Conservation (phyloP, 169 alveolate genomes). For the Blepharisma undulans region DNA sequence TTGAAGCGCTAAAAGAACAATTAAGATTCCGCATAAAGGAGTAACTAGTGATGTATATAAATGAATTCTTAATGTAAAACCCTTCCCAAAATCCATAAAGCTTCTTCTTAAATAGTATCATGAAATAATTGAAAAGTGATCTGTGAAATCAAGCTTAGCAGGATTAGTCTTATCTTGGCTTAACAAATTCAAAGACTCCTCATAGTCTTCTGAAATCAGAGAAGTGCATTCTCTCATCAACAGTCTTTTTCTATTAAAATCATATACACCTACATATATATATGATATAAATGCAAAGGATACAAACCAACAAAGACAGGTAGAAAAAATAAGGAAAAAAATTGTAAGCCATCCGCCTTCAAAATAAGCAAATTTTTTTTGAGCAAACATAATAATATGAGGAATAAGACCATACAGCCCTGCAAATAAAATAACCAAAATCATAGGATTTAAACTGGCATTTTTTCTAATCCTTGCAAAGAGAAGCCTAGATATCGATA, state of each 20-base stretch:
- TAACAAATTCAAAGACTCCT: background rate
- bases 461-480: background rate
- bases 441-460: background rate
- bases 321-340: background rate
- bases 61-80: background rate
- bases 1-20: background rate
- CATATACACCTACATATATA: background rate
- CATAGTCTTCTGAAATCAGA: background rate
- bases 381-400: background rate
- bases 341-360: background rate
- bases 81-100: constrained; percentile 5
- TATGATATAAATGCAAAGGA: background rate
- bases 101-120: constrained; percentile 16
- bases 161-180: background rate
- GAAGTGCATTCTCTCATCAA: background rate
- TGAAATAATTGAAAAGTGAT: background rate
- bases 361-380: background rate
- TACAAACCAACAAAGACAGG: background rate
- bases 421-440: background rate
- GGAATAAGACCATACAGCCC: background rate
- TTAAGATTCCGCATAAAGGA: background rate
- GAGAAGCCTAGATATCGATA: background rate
- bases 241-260: constrained; percentile 3
- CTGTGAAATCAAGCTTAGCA: background rate
- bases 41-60: background rate